Base-by-base conservation (phyloP, 2,329 filamentous ascomycete species). In the Karstenula rhodostoma region DNA sequence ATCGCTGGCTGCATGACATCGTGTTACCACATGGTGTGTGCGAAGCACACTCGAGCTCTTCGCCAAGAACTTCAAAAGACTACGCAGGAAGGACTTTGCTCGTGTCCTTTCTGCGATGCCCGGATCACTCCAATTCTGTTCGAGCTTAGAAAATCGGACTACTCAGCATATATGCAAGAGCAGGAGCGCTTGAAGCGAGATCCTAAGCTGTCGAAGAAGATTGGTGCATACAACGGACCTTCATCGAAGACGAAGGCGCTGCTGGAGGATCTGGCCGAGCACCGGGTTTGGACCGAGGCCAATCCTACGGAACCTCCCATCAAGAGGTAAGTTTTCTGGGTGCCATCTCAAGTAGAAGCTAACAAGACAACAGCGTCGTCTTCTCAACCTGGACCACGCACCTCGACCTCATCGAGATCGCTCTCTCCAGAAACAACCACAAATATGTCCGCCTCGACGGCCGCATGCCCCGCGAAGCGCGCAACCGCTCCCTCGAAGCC, bases 341-440 rank as follows among this genome's bases (percentile, higher is more conserved):
- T 37, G 27, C 17, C 19, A 6, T n/a, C 1, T 32, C 10, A 22
- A 10, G 9, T 9, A 27, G 10, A 10, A 55, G 9, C 65, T 68
- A 66, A 67, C 56, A 47, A n/a, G 8, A 50, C 25, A 9, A 61
- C 62, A 81, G 92, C 27, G 93, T 99, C 15, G 89, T 99, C 7
- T 98, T 98, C 78, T 97, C 93, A 0, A 90, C 89, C n/a, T 98
- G 95, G 94, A 98, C 95, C 0, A 90, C 91, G 0, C 94, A 98
- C 74, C 87, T 99, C 17, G 94, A 98, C 75, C 86, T 99, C 22
- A 96, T 99, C 67, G 89, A 95, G 73, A 84, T 92, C 52, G 94
- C 94, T 0, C 84, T 98, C 15, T 83, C 87, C 32, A 84, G 87
- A 52, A 85, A 85, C 12, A 83, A 84, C 10, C 91, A 96, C 75